Conservation (phyloP, 768 basidiomycete species). For the Podaxis sp. region DNA sequence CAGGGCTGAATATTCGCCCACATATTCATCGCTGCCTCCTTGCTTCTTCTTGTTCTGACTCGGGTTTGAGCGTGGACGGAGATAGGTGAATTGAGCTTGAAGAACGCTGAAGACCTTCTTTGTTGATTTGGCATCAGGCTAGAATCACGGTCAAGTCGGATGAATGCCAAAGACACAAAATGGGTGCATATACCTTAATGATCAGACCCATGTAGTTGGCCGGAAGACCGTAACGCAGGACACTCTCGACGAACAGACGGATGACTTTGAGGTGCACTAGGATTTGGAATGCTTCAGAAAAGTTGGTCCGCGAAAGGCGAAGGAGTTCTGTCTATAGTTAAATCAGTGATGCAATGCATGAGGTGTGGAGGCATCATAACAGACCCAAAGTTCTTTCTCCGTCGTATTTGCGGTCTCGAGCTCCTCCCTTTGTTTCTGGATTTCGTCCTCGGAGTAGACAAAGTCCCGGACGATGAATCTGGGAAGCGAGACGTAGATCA, state of each 20-base stretch:
- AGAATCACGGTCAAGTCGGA: slow-evolving; percentile 2
- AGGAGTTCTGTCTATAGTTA: slow-evolving; percentile 80
- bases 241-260: slow-evolving; percentile 90
- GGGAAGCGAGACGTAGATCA: slow-evolving; percentile 1
- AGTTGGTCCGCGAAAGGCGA: slow-evolving; percentile 87
- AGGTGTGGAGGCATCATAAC: slow-evolving; percentile 18
- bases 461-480: slow-evolving; percentile 97
- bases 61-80: slow-evolving; percentile 62
- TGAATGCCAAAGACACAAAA: not conserved
- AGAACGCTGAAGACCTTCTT: slow-evolving; percentile 75
- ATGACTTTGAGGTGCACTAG: slow-evolving; percentile 91
- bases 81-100: slow-evolving; percentile 76
- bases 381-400: slow-evolving; percentile 96
- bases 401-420: slow-evolving; percentile 74
- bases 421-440: slow-evolving; percentile 78
- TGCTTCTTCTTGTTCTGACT: slow-evolving; percentile 39
- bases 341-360: not conserved
- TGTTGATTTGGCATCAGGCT: slow-evolving; percentile 85
- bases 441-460: slow-evolving; percentile 76
- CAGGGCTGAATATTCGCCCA: slow-evolving; percentile 87
- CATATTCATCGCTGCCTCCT: slow-evolving; percentile 58
- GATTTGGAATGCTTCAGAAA: slow-evolving; percentile 94
- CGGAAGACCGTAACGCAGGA: slow-evolving; percentile 91
- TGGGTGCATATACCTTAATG: slow-evolving; percentile 54
- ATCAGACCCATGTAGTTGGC: slow-evolving; percentile 82